phyloP scores from a whole-genome alignment of 2,329 filamentous ascomycete genomes.

The Diatrype stigma region DNA sequence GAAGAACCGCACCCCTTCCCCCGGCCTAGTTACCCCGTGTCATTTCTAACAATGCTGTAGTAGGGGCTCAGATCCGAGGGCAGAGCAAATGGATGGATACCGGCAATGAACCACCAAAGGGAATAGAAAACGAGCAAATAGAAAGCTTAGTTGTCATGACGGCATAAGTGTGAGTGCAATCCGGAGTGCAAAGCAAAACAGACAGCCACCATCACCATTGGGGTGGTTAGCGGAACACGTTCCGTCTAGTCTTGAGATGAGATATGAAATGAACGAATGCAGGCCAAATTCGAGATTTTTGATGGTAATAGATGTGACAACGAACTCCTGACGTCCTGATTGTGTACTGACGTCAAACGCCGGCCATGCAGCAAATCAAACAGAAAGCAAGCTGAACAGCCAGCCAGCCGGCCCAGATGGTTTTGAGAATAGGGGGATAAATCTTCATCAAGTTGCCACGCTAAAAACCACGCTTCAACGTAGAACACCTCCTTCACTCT shows the following conservation, averaged over 20 bases:
- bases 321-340: neutral
- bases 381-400: neutral
- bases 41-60: neutral
- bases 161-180: neutral
- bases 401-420: neutral
- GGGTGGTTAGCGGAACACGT: neutral
- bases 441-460: too few species aligned
- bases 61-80: neutral
- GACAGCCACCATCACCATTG: constrained; percentile 1
- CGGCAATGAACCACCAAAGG: neutral
- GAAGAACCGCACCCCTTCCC: too few species aligned
- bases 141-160: neutral
- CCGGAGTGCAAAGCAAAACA: neutral
- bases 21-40: neutral
- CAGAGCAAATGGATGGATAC: neutral
- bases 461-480: neutral
- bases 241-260: neutral
- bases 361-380: neutral
- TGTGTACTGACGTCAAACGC: neutral
- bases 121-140: neutral
- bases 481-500: neutral
- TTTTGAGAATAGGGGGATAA: neutral
- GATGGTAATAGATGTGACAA: neutral
- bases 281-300: neutral
- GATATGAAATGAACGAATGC: neutral